Conservation (phyloP, 441 rosid species). For the Macaranga tanarius region DNA sequence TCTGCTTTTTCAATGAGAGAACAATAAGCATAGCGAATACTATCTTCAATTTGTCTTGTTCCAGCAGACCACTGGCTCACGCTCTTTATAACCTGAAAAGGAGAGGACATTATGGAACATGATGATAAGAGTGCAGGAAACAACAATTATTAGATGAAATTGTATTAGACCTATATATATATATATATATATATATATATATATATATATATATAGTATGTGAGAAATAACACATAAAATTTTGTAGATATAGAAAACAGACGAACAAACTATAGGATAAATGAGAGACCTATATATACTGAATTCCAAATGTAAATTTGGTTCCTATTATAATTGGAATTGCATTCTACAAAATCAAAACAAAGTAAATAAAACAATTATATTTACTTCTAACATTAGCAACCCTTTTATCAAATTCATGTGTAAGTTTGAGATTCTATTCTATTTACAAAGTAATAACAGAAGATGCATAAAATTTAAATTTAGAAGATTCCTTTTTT, state of each 20-base stretch:
- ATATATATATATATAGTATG: no score
- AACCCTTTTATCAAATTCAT: background rate
- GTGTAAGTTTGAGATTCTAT: background rate
- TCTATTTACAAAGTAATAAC: background rate
- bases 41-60: conserved; percentile 90
- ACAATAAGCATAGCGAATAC: conserved; percentile 84
- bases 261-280: no score
- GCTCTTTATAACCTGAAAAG: conserved; percentile 93
- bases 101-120: no score
- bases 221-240: no score
- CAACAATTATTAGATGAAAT: no score
- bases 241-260: no score
- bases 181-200: no score
- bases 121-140: no score
- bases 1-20: conserved; percentile 90
- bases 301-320: conserved; percentile 12
- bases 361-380: background rate
- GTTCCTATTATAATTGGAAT: conserved; percentile 69
- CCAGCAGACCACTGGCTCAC: conserved; percentile 99
- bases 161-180: no score
- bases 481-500: background rate
- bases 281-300: no score
- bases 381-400: background rate
- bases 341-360: conserved; percentile 46
- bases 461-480: background rate